phyloP scores from a whole-genome alignment of 2,329 filamentous ascomycete species.

The Bipolaris bicolor region DNA sequence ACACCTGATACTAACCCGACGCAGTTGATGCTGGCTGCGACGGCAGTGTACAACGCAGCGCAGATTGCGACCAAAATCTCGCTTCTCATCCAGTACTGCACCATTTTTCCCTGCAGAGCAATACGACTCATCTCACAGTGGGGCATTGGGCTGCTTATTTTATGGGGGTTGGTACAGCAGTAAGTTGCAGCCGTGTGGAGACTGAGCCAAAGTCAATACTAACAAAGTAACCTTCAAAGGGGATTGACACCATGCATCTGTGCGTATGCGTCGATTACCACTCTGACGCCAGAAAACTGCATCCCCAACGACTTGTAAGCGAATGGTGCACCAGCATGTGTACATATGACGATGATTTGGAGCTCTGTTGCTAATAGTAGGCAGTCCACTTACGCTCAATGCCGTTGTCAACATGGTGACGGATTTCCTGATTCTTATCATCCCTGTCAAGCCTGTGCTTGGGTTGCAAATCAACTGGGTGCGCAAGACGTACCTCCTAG shows the following conservation, averaged over 20 bases:
- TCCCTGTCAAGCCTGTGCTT: not conserved
- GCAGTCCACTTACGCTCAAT: not conserved
- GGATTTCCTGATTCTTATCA: not conserved
- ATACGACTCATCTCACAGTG: not conserved
- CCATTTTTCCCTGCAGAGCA: not conserved
- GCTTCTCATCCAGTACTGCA: not conserved
- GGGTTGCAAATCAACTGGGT: not conserved
- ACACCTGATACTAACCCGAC: not conserved
- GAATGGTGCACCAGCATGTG: not conserved
- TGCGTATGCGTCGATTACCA: not conserved
- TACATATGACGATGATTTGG: too few species aligned
- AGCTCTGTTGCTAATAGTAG: not conserved
- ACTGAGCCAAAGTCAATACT: not conserved
- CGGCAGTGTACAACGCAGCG: not conserved
- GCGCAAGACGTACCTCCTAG: not conserved
- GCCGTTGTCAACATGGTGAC: constrained; percentile 1
- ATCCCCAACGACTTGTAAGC: not conserved
- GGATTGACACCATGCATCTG: not conserved
- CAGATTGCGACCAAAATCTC: constrained; percentile 1
- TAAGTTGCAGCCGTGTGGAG: not conserved
- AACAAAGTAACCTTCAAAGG: not conserved
- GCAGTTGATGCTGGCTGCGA: not conserved
- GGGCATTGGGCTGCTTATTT: not conserved
- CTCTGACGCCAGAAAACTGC: not conserved
- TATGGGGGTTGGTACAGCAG: not conserved